Percentiles rank a stretch among this genome's conserved stretches.
Evolutionary conservation across 169 alveolate genomes (phyloP).

Genomic region (Cryptosporidium muris): DNA sequence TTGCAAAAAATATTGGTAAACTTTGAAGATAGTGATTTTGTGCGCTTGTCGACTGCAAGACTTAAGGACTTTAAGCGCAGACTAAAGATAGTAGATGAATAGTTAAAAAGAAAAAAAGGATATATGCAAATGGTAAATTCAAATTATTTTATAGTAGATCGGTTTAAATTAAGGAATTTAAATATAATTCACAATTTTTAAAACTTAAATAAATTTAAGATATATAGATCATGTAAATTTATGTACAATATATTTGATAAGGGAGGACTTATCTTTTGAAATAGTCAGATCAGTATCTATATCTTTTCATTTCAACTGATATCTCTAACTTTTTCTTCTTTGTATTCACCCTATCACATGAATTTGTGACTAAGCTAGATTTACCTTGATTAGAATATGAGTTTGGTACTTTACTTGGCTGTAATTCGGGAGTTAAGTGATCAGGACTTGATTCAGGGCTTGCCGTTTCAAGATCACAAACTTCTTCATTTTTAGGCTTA

Average conservation of each 20-base stretch:
- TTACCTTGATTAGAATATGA: neutral
- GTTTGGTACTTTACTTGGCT: neutral
- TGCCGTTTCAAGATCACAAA: conserved; percentile 60
- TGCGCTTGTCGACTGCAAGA: no score
- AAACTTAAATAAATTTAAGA: neutral
- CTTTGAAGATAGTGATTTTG: neutral
- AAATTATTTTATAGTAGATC: neutral
- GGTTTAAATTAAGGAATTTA: neutral
- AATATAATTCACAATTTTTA: neutral
- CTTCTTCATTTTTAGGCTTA: neutral
- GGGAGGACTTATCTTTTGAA: neutral
- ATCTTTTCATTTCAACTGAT: neutral
- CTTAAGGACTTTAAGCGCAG: no score
- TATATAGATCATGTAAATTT: neutral
- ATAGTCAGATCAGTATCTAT: neutral
- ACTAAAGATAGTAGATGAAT: neutral
- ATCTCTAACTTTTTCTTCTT: neutral
- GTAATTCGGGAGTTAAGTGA: neutral
- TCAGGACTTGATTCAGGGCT: conserved; percentile 16
- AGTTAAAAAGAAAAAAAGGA: neutral
- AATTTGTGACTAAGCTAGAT: neutral
- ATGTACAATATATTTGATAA: neutral
- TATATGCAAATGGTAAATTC: neutral
- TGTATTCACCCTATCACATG: neutral
- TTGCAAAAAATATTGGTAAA: conserved; percentile 28